Evolutionary conservation across 306 rosid genomes (phyloP).

Genomic region (Prunus fruticosa): DNA sequence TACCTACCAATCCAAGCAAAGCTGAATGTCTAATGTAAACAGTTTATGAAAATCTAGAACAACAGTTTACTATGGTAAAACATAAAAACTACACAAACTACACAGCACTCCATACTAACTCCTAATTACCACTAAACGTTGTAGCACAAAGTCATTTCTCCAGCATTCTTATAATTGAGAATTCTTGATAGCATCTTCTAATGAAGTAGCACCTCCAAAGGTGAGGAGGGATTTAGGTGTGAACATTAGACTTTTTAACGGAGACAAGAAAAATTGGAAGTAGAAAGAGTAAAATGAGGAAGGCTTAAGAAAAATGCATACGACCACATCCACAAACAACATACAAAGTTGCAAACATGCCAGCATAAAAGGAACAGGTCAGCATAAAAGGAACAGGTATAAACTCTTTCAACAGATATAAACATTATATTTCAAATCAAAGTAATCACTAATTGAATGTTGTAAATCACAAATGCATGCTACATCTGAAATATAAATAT

Average conservation of each 20-base stretch:
- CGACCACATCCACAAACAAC: not conserved
- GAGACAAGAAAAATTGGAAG: not conserved
- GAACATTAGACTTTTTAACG: not conserved
- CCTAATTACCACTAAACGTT: not conserved
- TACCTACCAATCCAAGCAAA: too few species aligned
- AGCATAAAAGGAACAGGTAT: not conserved
- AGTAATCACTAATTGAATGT: not conserved
- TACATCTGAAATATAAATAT: not conserved
- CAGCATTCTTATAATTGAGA: not conserved
- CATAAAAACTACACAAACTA: too few species aligned
- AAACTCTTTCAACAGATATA: not conserved
- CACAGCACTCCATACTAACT: not conserved
- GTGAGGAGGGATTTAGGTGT: not conserved
- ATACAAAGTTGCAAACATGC: not conserved
- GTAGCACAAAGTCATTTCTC: not conserved
- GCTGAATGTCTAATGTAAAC: not conserved
- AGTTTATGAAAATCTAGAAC: not conserved
- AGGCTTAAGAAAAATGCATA: not conserved
- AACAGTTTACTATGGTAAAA: not conserved
- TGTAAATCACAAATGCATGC: not conserved
- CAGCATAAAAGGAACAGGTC: not conserved
- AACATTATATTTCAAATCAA: not conserved
- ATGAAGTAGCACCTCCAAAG: not conserved
- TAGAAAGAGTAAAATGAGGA: not conserved
- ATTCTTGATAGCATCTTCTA: not conserved